Percentiles rank a stretch among this genome's conserved stretches.
Evolutionary conservation across 768 basidiomycete genomes (phyloP).

Genomic region (Mycena leptocephala): DNA sequence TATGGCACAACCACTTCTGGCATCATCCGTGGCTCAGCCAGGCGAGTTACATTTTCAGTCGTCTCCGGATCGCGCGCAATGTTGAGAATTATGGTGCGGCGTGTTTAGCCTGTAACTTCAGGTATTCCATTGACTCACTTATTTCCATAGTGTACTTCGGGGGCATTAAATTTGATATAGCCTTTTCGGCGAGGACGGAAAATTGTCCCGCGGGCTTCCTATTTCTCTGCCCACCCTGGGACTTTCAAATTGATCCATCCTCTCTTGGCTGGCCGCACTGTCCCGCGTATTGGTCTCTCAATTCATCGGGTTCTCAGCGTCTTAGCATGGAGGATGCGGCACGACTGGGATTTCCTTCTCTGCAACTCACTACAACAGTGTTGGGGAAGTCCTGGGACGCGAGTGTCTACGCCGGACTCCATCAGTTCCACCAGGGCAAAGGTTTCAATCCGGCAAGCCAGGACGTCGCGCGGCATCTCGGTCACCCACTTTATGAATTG

Average conservation of each 20-base stretch:
- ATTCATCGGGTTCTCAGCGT: background rate
- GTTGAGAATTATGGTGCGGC: too few species aligned
- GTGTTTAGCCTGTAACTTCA: too few species aligned
- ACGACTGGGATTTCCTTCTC: background rate
- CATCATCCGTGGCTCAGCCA: too few species aligned
- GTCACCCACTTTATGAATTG: background rate
- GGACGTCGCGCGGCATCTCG: background rate
- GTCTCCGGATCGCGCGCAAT: too few species aligned
- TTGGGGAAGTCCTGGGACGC: background rate
- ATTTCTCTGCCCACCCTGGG: background rate
- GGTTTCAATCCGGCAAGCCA: background rate
- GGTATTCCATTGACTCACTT: background rate
- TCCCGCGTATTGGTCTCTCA: background rate
- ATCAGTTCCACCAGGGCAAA: too few species aligned
- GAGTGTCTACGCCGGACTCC: background rate
- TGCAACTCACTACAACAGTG: background rate
- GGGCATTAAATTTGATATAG: background rate
- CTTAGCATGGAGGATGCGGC: background rate
- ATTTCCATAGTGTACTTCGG: background rate
- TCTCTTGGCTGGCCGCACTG: background rate
- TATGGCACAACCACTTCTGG: too few species aligned
- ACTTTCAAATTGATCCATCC: background rate
- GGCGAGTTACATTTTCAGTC: too few species aligned
- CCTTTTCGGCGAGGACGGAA: accelerated
- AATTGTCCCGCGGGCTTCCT: background rate